These are phyloP conservation scores for Arthromyces matolae DNA, from an alignment of 768 basidiomycete genomes.

Conservation along the genomic window DNA sequence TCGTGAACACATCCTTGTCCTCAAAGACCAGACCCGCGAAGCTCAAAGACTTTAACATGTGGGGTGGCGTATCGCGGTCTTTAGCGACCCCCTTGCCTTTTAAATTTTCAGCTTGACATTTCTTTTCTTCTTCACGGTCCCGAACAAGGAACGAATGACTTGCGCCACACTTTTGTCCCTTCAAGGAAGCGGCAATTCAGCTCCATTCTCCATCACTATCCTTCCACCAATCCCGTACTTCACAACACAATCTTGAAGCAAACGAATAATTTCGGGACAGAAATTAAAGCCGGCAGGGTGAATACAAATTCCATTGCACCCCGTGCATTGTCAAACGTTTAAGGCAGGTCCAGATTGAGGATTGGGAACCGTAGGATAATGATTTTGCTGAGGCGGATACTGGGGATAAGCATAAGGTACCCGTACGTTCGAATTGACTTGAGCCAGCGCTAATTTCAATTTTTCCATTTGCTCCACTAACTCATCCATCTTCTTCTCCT, in stretches of 20 bases:
- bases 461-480: not conserved
- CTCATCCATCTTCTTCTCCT: not conserved
- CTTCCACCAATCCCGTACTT: not conserved
- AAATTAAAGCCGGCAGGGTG: not conserved
- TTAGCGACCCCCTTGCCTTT: not conserved
- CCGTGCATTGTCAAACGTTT: not conserved
- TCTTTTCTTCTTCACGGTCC: not conserved
- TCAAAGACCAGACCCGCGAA: too few species aligned
- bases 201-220: not conserved
- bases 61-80: too few species aligned
- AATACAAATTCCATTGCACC: not conserved
- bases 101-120: not conserved
- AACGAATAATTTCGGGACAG: not conserved
- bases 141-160: not conserved
- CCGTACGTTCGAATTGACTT: not conserved
- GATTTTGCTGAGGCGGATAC: not conserved
- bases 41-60: too few species aligned
- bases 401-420: not conserved
- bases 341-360: not conserved
- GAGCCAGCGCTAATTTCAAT: not conserved
- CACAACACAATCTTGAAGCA: not conserved
- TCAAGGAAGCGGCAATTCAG: not conserved
- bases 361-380: not conserved
- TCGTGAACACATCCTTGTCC: not conserved
- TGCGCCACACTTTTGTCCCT: not conserved